Evolutionary conservation across 2,329 filamentous ascomycete genomes (phyloP).

Genomic region (Akanthomyces muscarius): DNA sequence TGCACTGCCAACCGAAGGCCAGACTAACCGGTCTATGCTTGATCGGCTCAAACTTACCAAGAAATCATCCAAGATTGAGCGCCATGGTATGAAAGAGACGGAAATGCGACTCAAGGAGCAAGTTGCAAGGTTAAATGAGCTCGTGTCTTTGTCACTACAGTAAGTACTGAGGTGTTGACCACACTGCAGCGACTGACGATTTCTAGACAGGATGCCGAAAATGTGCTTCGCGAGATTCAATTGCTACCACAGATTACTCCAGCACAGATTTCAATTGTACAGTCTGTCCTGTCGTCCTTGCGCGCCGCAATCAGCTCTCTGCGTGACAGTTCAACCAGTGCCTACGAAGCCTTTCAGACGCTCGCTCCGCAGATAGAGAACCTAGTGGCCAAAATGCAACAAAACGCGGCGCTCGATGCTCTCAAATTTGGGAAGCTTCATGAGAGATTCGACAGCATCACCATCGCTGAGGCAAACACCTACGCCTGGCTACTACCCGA

Average conservation of each 20-base stretch:
- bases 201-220: neutral
- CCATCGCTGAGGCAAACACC: neutral
- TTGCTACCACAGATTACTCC: neutral
- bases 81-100: neutral
- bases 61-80: neutral
- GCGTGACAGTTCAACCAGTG: neutral
- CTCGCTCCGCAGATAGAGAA: neutral
- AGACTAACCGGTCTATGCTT: neutral
- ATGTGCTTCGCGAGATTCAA: neutral
- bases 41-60: neutral
- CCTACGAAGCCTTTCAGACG: neutral
- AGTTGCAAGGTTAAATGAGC: neutral
- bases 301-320: neutral
- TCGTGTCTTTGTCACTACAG: neutral
- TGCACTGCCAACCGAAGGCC: neutral
- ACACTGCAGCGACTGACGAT: neutral
- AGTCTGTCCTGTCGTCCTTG: neutral
- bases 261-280: neutral
- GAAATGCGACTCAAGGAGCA: neutral
- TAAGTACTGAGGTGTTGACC: neutral
- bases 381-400: neutral
- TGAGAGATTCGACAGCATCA: constrained; percentile 15
- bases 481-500: neutral
- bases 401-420: neutral
- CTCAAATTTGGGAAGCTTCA: neutral